Percentiles rank a stretch among this genome's conserved stretches.
phyloP scores from a whole-genome alignment of 148 eudicot species.

The Camellia japonica region DNA sequence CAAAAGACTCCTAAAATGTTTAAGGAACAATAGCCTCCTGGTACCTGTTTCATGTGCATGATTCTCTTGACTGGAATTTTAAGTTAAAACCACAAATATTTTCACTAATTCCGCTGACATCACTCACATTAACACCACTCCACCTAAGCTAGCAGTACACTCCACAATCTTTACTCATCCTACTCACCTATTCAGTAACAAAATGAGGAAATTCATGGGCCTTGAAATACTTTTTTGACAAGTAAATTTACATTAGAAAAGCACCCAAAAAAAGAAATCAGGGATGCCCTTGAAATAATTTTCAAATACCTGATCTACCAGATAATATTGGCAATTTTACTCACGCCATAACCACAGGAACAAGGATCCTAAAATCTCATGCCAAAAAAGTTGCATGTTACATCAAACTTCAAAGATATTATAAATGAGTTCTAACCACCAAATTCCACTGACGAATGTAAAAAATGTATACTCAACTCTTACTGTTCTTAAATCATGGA shows the following conservation, averaged over 20 bases:
- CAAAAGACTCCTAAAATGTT: neutral
- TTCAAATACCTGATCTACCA: neutral
- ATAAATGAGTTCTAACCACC: neutral
- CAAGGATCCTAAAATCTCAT: neutral
- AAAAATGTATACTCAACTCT: neutral
- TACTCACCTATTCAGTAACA: neutral
- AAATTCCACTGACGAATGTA: neutral
- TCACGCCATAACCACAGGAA: neutral
- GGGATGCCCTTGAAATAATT: neutral
- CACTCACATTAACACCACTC: neutral
- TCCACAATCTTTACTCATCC: neutral
- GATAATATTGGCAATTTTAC: neutral
- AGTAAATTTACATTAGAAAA: too few relatives aligned
- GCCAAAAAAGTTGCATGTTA: neutral
- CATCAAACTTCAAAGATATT: neutral
- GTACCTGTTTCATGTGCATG: neutral
- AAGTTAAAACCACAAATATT: too few relatives aligned
- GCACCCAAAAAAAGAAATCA: too few relatives aligned
- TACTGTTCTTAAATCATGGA: neutral
- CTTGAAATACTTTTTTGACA: too few relatives aligned
- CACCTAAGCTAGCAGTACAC: neutral
- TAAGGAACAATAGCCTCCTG: neutral
- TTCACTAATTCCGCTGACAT: neutral
- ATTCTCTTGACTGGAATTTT: neutral
- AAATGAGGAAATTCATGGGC: neutral